A percentile compares a stretch with the other conserved stretches of the same genome.
These are phyloP conservation scores for Raphanus raphanistrum DNA, from an alignment of 345 rosid species.

Conservation along the genomic window DNA sequence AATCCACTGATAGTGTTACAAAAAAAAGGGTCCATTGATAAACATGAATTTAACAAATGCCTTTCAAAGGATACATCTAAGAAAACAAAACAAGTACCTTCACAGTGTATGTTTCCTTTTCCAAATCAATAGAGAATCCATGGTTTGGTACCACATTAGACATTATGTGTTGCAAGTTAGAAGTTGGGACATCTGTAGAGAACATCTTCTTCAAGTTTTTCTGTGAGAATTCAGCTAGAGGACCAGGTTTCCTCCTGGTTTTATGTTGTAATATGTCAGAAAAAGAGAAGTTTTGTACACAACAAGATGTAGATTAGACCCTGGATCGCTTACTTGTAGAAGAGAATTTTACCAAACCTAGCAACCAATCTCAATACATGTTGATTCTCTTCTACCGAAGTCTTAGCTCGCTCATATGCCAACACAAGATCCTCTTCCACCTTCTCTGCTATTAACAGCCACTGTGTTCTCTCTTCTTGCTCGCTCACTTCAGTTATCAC, in stretches of 20 bases:
- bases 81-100: slow-evolving; percentile 47
- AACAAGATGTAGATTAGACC: slow-evolving; percentile 20
- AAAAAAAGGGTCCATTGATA: too few relatives aligned
- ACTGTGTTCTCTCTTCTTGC: slow-evolving; percentile 37
- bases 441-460: slow-evolving; percentile 49
- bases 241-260: slow-evolving; percentile 27
- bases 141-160: slow-evolving; percentile 43
- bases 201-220: slow-evolving; percentile 38
- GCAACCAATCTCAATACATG: slow-evolving; percentile 3
- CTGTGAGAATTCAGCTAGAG: slow-evolving; percentile 34
- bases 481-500: slow-evolving; percentile 12
- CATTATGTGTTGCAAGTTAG: slow-evolving; percentile 40
- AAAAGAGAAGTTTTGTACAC: not conserved
- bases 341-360: slow-evolving; percentile 46
- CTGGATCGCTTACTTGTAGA: slow-evolving; percentile 44
- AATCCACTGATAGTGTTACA: too few relatives aligned
- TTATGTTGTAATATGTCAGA: not conserved
- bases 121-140: slow-evolving; percentile 37
- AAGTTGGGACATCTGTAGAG: slow-evolving; percentile 46
- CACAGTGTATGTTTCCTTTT: slow-evolving; percentile 55
- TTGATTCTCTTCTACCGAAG: slow-evolving; percentile 14
- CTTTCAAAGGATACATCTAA: slow-evolving; percentile 20
- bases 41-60: not conserved
- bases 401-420: slow-evolving; percentile 43
- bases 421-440: slow-evolving; percentile 50